Base-by-base conservation (phyloP, 768 basidiomycete species). In the Suillus placidus region DNA sequence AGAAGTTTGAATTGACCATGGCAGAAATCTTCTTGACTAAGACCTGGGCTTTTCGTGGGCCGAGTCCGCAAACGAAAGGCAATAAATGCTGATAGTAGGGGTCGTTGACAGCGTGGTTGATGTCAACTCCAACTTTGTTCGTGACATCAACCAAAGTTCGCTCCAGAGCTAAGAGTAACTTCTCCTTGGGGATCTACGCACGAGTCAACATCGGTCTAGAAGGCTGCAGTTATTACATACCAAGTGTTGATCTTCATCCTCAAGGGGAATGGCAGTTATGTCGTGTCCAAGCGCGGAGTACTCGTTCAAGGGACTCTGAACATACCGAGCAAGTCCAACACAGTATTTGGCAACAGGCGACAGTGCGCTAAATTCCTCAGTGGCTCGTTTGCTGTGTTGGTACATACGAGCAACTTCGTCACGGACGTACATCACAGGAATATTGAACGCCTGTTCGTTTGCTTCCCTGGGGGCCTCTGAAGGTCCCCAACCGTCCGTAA, bases 341-440 rank as follows among this genome's bases (percentile, higher is more conserved):
- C 97, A 98, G 73, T 98, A 99, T 76, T 93, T 92, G 40, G 90
- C 91, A 55, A 90, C 88, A 5, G 86, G 80, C 0, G 93, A 87
- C 51, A 97, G 80, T 0, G 89, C 82, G 57, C 88, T 87, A 72
- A 94, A 95, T 77, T 99, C 97, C 61, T 88, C 88, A 35, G 84
- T 82, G 2, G 94, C 94, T 43, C 96, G 90, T 65, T 88, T 85
- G 72, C 93, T 95, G 73, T 95, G 90, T 78, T 96, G 95, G 77
- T 94, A 99, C 51, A 99, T 88, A 51, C 97, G 85, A 16, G 97
- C 97, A 42, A 97, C 90, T 64, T 97, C 94, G 72, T 99, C 97
- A 49, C 86, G 85, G 40, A 93, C 88, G 73, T 92, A 98, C 43
- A 92, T 87, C 64, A 96, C 88, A 2, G 89, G 90, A 55, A 88